Evolutionary conservation across 805 yeast species (phyloP).

Genomic region (Pichia manshurica): DNA sequence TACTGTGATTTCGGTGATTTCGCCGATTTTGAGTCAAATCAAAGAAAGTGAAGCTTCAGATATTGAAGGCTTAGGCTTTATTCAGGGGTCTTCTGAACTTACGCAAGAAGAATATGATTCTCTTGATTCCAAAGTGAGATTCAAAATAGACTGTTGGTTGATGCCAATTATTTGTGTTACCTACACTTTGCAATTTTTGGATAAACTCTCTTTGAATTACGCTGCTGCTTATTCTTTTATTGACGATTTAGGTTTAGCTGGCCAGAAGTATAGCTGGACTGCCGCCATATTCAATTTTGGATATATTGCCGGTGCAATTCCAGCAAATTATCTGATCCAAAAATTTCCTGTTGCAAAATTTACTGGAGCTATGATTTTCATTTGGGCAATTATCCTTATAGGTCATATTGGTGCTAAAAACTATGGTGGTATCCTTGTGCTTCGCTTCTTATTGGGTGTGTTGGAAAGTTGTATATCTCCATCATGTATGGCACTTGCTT

Average conservation of each 20-base stretch:
- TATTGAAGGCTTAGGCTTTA: background rate
- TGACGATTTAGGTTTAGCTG: background rate
- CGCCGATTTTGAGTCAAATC: too few relatives aligned
- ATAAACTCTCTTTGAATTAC: background rate
- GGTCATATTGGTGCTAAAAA: conserved; percentile 44
- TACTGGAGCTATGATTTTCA: conserved; percentile 41
- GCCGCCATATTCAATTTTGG: background rate
- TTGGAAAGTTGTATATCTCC: conserved; percentile 37
- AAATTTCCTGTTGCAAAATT: conserved; percentile 51
- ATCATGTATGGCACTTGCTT: conserved; percentile 1
- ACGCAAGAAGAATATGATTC: background rate
- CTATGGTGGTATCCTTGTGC: conserved; percentile 39
- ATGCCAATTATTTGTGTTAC: background rate
- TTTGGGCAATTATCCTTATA: conserved; percentile 57
- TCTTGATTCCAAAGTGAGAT: too few relatives aligned
- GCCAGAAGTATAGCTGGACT: background rate
- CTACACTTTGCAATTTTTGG: background rate
- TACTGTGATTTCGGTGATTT: too few relatives aligned
- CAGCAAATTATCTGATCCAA: conserved; percentile 29
- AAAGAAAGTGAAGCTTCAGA: too few relatives aligned
- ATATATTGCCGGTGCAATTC: background rate
- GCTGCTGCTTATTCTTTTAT: background rate
- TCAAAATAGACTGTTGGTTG: background rate
- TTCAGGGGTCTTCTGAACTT: background rate
- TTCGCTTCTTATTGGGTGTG: conserved; percentile 34